Evolutionary conservation across 75 land plant species (phyloP).

Genomic region (Sequoiadendron giganteum): DNA sequence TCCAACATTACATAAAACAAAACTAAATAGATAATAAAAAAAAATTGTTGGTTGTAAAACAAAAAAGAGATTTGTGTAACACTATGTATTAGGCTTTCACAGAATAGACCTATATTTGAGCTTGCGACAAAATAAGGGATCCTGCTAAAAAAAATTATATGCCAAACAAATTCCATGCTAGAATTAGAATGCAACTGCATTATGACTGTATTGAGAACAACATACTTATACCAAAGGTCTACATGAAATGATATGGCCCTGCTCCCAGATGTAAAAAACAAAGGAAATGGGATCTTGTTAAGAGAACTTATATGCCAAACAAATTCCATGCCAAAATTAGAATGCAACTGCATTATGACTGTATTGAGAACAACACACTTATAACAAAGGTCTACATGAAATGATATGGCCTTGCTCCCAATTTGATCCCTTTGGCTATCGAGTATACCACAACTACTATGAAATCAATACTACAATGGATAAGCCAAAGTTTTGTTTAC

Average conservation of each 20-base stretch:
- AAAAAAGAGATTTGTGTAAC: background rate
- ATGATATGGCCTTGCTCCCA: background rate
- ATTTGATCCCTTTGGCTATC: background rate
- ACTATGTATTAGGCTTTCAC: background rate
- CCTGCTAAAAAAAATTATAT: background rate
- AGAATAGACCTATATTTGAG: background rate
- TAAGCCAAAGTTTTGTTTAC: no score
- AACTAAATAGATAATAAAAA: background rate
- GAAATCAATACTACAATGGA: background rate
- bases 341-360: background rate
- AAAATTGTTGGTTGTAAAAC: background rate
- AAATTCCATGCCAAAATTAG: background rate
- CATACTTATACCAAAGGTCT: no score
- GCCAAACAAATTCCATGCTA: background rate
- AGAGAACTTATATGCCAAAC: no score
- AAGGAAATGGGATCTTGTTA: no score
- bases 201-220: no score
- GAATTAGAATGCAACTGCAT: no score
- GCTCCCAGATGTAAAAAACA: no score
- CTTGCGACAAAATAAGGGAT: background rate
- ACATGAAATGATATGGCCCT: no score
- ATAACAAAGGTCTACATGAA: background rate
- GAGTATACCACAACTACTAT: background rate
- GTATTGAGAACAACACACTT: background rate
- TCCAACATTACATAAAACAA: background rate